phyloP scores from a whole-genome alignment of 106 monocot species.

The Alisma plantagoaquatica region DNA sequence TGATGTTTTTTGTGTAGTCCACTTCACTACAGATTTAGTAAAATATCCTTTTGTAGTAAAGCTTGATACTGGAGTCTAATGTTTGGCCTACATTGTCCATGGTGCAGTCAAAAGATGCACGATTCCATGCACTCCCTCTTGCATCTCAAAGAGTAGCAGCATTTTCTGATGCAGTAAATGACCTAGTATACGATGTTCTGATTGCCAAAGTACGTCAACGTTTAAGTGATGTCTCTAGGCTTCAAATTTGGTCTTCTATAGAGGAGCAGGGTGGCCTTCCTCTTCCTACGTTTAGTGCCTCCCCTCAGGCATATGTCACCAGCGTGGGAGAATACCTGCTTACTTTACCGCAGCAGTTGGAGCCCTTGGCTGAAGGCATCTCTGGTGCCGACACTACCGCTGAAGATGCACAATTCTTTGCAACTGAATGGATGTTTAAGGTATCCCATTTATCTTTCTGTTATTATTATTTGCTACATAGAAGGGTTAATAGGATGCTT shows the following conservation, averaged over 20 bases:
- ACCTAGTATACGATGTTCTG: slow-evolving; percentile 93
- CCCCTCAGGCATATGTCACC: slow-evolving; percentile 86
- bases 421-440: slow-evolving; percentile 99
- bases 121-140: slow-evolving; percentile 93
- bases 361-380: slow-evolving; percentile 77
- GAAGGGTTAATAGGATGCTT: not conserved
- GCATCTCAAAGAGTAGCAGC: slow-evolving; percentile 85
- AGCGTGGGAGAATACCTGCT: slow-evolving; percentile 96
- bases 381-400: slow-evolving; percentile 34
- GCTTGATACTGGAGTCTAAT: too few relatives aligned
- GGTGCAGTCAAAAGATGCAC: slow-evolving; percentile 91
- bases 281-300: slow-evolving; percentile 90
- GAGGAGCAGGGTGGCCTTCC: slow-evolving; percentile 73
- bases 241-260: slow-evolving; percentile 86
- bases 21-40: too few relatives aligned
- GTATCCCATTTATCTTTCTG: slow-evolving; percentile 10
- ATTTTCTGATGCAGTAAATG: slow-evolving; percentile 93
- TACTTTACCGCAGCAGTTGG: slow-evolving; percentile 88
- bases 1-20: too few relatives aligned
- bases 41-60: too few relatives aligned
- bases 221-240: slow-evolving; percentile 59
- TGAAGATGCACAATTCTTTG: slow-evolving; percentile 91
- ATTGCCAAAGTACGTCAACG: slow-evolving; percentile 84
- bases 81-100: too few relatives aligned
- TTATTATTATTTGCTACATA: not conserved